These are phyloP conservation scores for Colletotrichum caudatum DNA, from an alignment of 2,329 filamentous ascomycete species.

Conservation along the genomic window DNA sequence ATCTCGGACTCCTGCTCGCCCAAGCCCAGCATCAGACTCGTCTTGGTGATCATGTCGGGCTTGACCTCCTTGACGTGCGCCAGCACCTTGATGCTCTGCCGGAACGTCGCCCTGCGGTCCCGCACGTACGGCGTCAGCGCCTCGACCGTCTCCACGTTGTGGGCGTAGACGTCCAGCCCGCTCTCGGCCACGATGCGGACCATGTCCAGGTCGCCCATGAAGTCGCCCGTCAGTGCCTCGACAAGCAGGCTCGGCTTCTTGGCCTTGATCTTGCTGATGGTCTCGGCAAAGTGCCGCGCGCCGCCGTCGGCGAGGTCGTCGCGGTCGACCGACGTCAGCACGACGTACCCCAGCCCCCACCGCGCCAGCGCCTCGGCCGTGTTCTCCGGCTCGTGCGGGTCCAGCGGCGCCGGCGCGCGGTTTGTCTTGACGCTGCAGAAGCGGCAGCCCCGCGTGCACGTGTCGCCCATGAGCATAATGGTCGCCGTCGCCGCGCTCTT, in stretches of 20 bases:
- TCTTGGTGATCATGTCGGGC: conserved; percentile 93
- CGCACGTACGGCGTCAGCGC: conserved; percentile 89
- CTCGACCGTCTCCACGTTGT: conserved; percentile 97
- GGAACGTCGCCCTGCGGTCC: conserved; percentile 89
- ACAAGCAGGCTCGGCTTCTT: conserved; percentile 83
- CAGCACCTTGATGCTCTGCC: conserved; percentile 85
- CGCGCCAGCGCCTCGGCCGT: conserved; percentile 91
- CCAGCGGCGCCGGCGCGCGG: conserved; percentile 79
- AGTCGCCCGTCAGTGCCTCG: conserved; percentile 90
- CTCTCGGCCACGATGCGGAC: conserved; percentile 85
- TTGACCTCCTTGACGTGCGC: conserved; percentile 81
- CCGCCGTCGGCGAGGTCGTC: conserved; percentile 93
- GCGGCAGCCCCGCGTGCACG: conserved; percentile 93
- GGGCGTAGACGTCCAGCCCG: conserved; percentile 94
- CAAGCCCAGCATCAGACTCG: conserved; percentile 94
- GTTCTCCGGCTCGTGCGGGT: conserved; percentile 96
- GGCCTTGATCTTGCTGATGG: conserved; percentile 91
- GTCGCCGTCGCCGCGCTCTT: conserved; percentile 95
- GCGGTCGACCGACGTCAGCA: conserved; percentile 92
- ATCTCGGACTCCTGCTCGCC: conserved; percentile 93
- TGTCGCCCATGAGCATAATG: conserved; percentile 99
- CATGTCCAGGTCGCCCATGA: conserved; percentile 86
- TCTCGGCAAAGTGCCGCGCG: conserved; percentile 90
- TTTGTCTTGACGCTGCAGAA: conserved; percentile 98
- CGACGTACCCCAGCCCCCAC: conserved; percentile 97